Conservation (phyloP, 495 filamentous ascomycete species). For the Talaromyces borbonicus region DNA sequence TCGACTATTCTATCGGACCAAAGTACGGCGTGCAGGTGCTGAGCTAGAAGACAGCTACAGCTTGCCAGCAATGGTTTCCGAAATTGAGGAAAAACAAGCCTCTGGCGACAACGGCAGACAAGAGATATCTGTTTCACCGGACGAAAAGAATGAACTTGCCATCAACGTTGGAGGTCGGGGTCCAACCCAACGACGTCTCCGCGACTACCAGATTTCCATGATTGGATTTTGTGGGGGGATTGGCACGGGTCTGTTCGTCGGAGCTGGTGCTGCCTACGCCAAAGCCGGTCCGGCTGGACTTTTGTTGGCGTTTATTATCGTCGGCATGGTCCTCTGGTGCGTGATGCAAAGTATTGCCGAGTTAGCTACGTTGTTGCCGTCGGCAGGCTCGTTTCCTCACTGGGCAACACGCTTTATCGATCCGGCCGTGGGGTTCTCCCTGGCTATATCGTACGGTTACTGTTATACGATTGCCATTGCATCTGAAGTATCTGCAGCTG, state of each 20-base stretch:
- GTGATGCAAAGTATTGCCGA: constrained; percentile 47
- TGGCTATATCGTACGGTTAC: constrained; percentile 41
- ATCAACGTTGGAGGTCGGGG: constrained; percentile 12
- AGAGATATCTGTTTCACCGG: not conserved
- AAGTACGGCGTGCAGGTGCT: not conserved
- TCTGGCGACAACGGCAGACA: not conserved
- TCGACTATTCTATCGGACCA: not conserved
- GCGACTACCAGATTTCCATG: constrained; percentile 31
- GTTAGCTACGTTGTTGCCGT: constrained; percentile 66
- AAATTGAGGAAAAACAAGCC: not conserved
- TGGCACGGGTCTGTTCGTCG: constrained; percentile 67
- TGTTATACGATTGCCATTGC: constrained; percentile 47
- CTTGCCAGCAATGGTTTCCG: not conserved
- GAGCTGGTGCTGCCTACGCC: constrained; percentile 53
- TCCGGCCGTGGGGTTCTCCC: constrained; percentile 59
- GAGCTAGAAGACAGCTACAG: not conserved
- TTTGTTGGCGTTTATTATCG: constrained; percentile 60
- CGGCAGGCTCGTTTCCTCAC: constrained; percentile 66
- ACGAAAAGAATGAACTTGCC: not conserved
- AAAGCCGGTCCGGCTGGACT: constrained; percentile 57
- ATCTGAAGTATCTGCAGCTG: constrained; percentile 58
- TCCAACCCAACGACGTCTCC: constrained; percentile 25
- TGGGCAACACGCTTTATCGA: constrained; percentile 63
- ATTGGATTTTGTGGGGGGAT: constrained; percentile 40
- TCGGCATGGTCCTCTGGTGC: constrained; percentile 51